Base-by-base conservation (phyloP, 2,329 filamentous ascomycete genomes). In the Penicillium sp. region DNA sequence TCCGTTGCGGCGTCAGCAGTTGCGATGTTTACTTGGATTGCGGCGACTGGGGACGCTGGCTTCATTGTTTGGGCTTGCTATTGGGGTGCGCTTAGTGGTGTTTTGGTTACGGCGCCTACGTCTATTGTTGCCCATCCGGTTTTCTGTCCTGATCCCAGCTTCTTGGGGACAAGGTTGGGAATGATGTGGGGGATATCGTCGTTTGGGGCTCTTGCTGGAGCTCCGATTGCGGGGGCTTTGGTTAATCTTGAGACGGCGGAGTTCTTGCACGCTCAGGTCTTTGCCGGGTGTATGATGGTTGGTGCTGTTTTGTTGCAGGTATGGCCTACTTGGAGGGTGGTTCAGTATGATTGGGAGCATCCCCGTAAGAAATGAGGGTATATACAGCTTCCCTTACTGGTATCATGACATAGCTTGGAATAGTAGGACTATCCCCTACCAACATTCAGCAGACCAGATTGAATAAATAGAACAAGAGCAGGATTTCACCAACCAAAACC, bases 131-230 rank as follows among this genome's bases (percentile, higher is more conserved):
- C 60, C 0, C 64, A 67, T 45, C 64, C 63, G 10, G 55, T 61
- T 1, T 60, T 65, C 35, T 65, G 61, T 34, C 56, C 61, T 0
- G 58, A 63, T 29, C 27, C 56, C 4, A 62, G 60, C 12, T 64
- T 55, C 43, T 58, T 63, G 12, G 64, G 64, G 1, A 67, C 64
- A 13, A 53, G 64, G 0, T 56, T 66, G 50, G 64, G 64, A 4
- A 67, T 67, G 64, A 67, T 67, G 64, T 67, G 63, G 64, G 63
- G 63, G 3, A 66, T 67, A 14, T 63, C 61, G n/a, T 65, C 64
- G 1, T 56, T 69, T 12, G 65, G 65, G 2, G 57, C 63, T 3
- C 45, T 69, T 28, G 61, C 61, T 4, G 66, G 64, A 1, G 63
- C 64, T 7, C 64, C 66, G 0, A 64, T 69, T 45, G 66, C 64